These are phyloP conservation scores for Penicillium lividum DNA, from an alignment of 495 filamentous ascomycete genomes.

Conservation along the genomic window DNA sequence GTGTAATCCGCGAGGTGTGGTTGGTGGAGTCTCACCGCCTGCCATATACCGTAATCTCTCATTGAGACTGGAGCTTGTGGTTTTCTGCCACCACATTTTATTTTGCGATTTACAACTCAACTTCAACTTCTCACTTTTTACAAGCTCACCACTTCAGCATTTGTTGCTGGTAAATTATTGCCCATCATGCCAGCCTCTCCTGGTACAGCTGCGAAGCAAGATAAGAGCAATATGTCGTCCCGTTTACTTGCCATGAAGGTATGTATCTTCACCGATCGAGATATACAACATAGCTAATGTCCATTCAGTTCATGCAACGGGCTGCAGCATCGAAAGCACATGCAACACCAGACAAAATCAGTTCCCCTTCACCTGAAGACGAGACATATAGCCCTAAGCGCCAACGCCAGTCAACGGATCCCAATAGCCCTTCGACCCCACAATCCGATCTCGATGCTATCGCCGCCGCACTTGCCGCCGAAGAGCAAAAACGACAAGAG, in stretches of 20 bases:
- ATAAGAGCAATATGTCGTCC: constrained; percentile 77
- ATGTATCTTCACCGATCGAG: constrained; percentile 7
- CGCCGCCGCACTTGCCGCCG: constrained; percentile 67
- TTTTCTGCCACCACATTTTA: constrained; percentile 28
- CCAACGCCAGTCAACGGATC: constrained; percentile 41
- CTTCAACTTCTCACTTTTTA: constrained; percentile 9
- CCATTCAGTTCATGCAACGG: constrained; percentile 86
- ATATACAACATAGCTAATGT: constrained; percentile 11
- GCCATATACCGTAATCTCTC: constrained; percentile 2
- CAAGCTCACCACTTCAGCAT: background rate
- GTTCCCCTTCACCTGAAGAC: constrained; percentile 39
- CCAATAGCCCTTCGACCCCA: constrained; percentile 30
- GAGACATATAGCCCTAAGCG: constrained; percentile 44
- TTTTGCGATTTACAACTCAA: background rate
- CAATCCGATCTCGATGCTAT: constrained; percentile 58
- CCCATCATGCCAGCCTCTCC: constrained; percentile 38
- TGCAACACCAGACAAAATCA: constrained; percentile 41
- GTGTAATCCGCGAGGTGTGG: constrained; percentile 32
- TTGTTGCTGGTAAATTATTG: background rate
- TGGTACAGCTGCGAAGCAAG: constrained; percentile 39
- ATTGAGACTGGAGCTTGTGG: constrained; percentile 2
- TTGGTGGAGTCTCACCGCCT: constrained; percentile 27
- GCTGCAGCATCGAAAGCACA: constrained; percentile 56
- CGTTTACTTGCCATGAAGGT: constrained; percentile 91
- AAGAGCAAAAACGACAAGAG: constrained; percentile 71